Evolutionary conservation across 345 rosid species (phyloP).

Genomic region (Salix udensis): DNA sequence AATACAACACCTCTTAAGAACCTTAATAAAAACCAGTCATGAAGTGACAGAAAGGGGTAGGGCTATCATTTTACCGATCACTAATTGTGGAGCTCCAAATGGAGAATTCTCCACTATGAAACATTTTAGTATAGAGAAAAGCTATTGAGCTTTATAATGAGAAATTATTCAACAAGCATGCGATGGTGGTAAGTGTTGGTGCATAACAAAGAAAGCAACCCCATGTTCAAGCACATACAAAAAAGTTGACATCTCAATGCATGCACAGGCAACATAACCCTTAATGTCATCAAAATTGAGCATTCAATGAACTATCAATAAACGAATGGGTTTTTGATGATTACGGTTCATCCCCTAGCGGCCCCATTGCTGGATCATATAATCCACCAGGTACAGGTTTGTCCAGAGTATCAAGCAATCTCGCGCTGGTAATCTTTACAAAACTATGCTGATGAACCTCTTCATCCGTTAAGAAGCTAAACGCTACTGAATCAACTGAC

Average conservation of each 20-base stretch:
- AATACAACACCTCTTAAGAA: background rate
- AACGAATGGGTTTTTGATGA: background rate
- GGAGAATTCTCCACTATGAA: background rate
- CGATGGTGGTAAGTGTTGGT: background rate
- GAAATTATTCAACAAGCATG: background rate
- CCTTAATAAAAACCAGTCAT: background rate
- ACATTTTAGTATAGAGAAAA: background rate
- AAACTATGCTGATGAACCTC: conserved; percentile 55
- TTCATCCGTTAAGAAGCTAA: conserved; percentile 47
- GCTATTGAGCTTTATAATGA: background rate
- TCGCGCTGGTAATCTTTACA: conserved; percentile 38
- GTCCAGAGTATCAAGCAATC: conserved; percentile 37
- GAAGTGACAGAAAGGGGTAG: background rate
- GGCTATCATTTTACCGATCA: background rate
- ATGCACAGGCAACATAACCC: background rate
- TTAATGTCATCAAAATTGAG: background rate
- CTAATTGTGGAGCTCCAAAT: background rate
- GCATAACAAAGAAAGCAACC: background rate
- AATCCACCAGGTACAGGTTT: conserved; percentile 54
- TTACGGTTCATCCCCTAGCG: conserved; percentile 26
- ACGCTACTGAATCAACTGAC: conserved; percentile 41
- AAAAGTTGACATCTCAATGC: background rate
- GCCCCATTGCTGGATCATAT: conserved; percentile 53
- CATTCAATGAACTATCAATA: background rate
- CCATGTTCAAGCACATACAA: background rate